Evolutionary conservation across 768 basidiomycete genomes (phyloP), one percentile per base, ranked within the genome.

Genomic region (Lentinula aciculospora): DNA sequence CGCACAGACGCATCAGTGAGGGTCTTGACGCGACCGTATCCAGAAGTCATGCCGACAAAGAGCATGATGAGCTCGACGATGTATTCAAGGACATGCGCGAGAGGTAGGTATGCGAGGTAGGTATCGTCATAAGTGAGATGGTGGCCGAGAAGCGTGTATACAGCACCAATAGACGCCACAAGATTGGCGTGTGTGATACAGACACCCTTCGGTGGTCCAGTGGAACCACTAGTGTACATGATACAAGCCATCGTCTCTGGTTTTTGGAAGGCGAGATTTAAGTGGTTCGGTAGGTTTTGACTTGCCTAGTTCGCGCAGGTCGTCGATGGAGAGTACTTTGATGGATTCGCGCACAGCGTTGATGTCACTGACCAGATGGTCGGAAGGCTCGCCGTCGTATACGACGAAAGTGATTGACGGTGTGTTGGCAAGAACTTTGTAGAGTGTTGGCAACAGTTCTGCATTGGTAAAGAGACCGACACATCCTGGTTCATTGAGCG

Each of bases 71-170:
- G 74, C 76, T 99, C 96, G 64, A 97, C 92, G 58, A 95, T 86
- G 68, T 92, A 97, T 73, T 98, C 96, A 60, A 99, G 78, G 61
- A 98, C 94, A 69, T 99, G 95, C 0, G 93, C 94, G 32, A 95
- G 85, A 1, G 94, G 95, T 3, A 98, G 82, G 74, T 93, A 97
- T 2, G 94, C 96, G 58, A 97, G 85, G 75, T 82, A 94, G n/a
- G 73, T 80, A 72, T 89, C 94, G 53, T 72, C 78, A 46, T 71
- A 68, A 5, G 72, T 74, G 47, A 89, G 71, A 65, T 85, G 81
- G 65, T 86, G 86, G 28, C 87, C 79, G 12, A 97, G 78, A 2
- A 96, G 77, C 13, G 69, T 73, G 69, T 81, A 79, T 15, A 96
- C 81, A n/a, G 88, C 89, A 17, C 88, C 94, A 50, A 96, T 78